Evolutionary conservation across 2,329 filamentous ascomycete genomes (phyloP).

Genomic region (Colletotrichum magnum): DNA sequence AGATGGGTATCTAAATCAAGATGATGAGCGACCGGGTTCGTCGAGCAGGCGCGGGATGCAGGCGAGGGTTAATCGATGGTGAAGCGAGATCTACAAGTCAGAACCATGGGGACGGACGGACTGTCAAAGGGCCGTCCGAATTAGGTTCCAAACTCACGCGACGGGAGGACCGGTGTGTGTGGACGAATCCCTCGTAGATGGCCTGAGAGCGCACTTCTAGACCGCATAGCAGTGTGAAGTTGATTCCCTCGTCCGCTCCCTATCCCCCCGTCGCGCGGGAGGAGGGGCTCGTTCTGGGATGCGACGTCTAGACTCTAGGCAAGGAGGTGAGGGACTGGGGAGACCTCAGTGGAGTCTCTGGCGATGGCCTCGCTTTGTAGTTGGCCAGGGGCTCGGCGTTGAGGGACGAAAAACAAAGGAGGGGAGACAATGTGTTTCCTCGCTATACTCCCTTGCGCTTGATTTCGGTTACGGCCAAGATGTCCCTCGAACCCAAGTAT

Average conservation of each 20-base stretch:
- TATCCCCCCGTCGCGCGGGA: not conserved
- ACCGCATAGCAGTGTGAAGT: constrained; percentile 1
- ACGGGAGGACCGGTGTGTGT: constrained; percentile 6
- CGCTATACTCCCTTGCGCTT: not conserved
- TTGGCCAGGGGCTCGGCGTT: constrained; percentile 7
- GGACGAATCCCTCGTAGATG: constrained; percentile 3
- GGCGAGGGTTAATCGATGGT: constrained; percentile 15
- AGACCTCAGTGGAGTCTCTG: constrained; percentile 14
- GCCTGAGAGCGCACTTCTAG: constrained; percentile 5
- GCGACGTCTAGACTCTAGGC: not conserved
- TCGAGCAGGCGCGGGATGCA: constrained; percentile 27
- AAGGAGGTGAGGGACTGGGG: constrained; percentile 1
- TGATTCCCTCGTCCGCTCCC: not conserved
- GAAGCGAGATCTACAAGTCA: constrained; percentile 32
- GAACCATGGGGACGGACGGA: constrained; percentile 30
- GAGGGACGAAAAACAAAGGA: constrained; percentile 12
- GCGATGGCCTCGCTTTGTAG: constrained; percentile 31
- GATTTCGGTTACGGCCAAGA: constrained; percentile 26
- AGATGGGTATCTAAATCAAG: constrained; percentile 36
- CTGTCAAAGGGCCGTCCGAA: constrained; percentile 25
- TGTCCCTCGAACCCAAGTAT: constrained; percentile 20
- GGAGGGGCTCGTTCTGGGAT: constrained; percentile 12
- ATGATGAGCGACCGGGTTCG: constrained; percentile 37
- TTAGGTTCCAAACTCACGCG: constrained; percentile 8
- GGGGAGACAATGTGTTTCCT: not conserved